Conservation (phyloP, 2,329 filamentous ascomycete species). For the Diaporthe sp. region DNA sequence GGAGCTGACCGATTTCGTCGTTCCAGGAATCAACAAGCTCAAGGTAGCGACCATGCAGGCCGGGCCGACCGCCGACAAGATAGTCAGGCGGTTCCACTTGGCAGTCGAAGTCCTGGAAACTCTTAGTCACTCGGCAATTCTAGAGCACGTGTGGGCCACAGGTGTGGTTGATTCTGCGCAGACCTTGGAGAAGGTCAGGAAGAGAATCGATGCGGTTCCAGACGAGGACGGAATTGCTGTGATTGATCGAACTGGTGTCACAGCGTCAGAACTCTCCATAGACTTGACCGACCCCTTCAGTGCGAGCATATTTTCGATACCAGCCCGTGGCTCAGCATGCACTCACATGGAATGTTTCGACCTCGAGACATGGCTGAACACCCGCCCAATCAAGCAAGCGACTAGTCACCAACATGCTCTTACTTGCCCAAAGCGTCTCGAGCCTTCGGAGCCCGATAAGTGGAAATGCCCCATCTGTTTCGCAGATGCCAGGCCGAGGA, state of each 20-base stretch:
- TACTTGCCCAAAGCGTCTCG: constrained; percentile 51
- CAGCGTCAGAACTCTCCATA: constrained; percentile 64
- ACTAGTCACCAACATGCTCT: constrained; percentile 54
- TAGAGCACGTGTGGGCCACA: constrained; percentile 54
- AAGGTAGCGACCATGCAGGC: constrained; percentile 61
- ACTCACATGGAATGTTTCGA: constrained; percentile 92
- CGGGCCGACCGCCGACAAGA: constrained; percentile 21
- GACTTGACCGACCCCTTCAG: constrained; percentile 78
- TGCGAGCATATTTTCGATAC: constrained; percentile 74
- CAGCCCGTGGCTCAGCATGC: constrained; percentile 80
- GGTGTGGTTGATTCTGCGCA: constrained; percentile 59
- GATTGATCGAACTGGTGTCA: constrained; percentile 56
- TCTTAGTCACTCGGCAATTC: constrained; percentile 59
- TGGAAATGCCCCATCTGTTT: constrained; percentile 92
- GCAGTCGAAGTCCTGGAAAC: constrained; percentile 80
- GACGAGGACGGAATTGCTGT: constrained; percentile 77
- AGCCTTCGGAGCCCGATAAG: constrained; percentile 73
- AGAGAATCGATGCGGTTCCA: constrained; percentile 54
- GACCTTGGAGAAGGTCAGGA: constrained; percentile 71
- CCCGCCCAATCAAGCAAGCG: constrained; percentile 65
- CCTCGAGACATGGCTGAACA: constrained; percentile 82
- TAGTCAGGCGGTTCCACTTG: constrained; percentile 66
- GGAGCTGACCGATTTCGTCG: constrained; percentile 76
- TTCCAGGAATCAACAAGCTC: constrained; percentile 73
- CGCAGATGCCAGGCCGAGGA: constrained; percentile 80